A percentile compares a stretch with the other conserved stretches of the same genome.
phyloP scores from a whole-genome alignment of 768 basidiomycete species.

The Ramaria sp. region DNA sequence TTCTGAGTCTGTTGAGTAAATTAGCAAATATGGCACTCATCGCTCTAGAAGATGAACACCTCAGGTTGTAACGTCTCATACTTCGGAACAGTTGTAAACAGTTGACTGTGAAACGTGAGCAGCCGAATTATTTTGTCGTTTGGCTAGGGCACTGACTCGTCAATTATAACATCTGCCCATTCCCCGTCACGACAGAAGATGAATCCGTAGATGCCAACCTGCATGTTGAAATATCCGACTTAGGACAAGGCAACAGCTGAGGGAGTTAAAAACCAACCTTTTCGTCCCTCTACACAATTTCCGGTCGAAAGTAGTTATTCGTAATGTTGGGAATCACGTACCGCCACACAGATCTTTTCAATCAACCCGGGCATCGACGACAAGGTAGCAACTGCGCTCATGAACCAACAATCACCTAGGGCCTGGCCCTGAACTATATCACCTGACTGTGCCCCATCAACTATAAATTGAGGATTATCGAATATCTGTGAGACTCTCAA shows the following conservation, averaged over 20 bases:
- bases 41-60: not conserved
- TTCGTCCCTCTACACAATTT: slow-evolving; percentile 30
- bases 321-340: slow-evolving; percentile 16
- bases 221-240: not conserved
- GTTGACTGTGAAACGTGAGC: slow-evolving; percentile 24
- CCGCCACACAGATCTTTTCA: slow-evolving; percentile 42
- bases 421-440: slow-evolving; percentile 39
- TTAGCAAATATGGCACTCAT: not conserved
- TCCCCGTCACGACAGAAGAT: slow-evolving; percentile 41
- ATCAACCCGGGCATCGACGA: slow-evolving; percentile 32
- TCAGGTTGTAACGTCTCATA: slow-evolving; percentile 33
- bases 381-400: slow-evolving; percentile 40
- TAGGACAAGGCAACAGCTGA: not conserved
- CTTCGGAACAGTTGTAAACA: slow-evolving; percentile 39
- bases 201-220: slow-evolving; percentile 48
- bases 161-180: slow-evolving; percentile 45
- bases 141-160: slow-evolving; percentile 32
- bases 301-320: not conserved
- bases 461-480: slow-evolving; percentile 38
- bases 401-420: slow-evolving; percentile 45
- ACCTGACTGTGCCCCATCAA: slow-evolving; percentile 30
- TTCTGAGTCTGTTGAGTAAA: slow-evolving; percentile 22
- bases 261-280: slow-evolving; percentile 1
- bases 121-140: not conserved
- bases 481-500: slow-evolving; percentile 42